phyloP scores from a whole-genome alignment of 2,329 filamentous ascomycete species.

The Basipetospora chlamydospora region DNA sequence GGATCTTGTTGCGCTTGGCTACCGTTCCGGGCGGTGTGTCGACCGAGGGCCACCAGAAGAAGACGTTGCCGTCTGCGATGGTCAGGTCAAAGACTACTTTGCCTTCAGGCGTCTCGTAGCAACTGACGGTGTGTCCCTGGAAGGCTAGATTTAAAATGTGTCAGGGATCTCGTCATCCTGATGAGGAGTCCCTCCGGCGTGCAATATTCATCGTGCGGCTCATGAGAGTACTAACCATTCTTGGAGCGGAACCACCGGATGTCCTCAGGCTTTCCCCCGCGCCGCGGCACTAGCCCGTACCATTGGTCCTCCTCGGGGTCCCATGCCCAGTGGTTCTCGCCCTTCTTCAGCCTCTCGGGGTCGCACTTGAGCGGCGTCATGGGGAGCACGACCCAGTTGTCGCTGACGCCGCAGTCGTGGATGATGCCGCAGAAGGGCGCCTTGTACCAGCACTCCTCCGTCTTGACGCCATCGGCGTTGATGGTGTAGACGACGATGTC shows the following conservation, averaged over 20 bases:
- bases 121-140: constrained; percentile 31
- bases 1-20: background rate
- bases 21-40: constrained; percentile 10
- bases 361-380: constrained; percentile 5
- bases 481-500: constrained; percentile 23
- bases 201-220: no score
- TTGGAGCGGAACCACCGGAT: constrained; percentile 6
- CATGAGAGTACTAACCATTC: constrained; percentile 5
- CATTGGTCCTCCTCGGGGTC: constrained; percentile 5
- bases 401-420: constrained; percentile 25
- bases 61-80: constrained; percentile 27
- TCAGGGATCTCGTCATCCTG: background rate
- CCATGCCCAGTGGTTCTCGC: constrained; percentile 5
- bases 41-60: constrained; percentile 28
- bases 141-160: constrained; percentile 17
- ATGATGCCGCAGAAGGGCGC: constrained; percentile 23
- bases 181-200: no score
- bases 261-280: constrained; percentile 8
- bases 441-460: constrained; percentile 18
- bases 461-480: constrained; percentile 14
- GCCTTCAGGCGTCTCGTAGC: constrained; percentile 30
- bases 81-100: constrained; percentile 29
- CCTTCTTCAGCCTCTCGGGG: constrained; percentile 1
- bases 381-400: constrained; percentile 8
- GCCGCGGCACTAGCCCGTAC: constrained; percentile 2